These are phyloP conservation scores for Ambrosiella xylebori DNA, from an alignment of 2,329 filamentous ascomycete genomes.

Conservation along the genomic window DNA sequence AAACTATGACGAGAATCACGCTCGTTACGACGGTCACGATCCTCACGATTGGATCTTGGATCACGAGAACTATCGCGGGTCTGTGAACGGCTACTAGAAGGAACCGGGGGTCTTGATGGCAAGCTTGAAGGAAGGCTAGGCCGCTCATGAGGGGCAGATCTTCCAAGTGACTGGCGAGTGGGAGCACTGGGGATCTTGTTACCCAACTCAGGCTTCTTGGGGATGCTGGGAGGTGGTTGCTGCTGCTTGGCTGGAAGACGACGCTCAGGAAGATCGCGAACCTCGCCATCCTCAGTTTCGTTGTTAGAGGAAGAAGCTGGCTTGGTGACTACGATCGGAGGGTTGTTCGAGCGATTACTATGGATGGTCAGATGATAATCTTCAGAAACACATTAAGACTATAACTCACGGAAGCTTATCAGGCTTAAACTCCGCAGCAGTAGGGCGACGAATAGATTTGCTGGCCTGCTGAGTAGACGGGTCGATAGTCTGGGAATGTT, in stretches of 20 bases:
- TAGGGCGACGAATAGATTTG: slow-evolving; percentile 34
- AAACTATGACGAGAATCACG: slow-evolving; percentile 7
- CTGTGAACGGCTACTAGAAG: slow-evolving; percentile 3
- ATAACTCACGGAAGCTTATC: slow-evolving; percentile 21
- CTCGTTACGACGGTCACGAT: slow-evolving; percentile 7
- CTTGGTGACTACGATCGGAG: neutral
- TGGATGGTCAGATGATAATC: neutral
- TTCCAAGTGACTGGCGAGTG: neutral
- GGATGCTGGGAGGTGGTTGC: slow-evolving; percentile 9
- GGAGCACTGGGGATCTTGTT: neutral
- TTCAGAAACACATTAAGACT: slow-evolving; percentile 13
- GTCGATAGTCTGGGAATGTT: slow-evolving; percentile 4
- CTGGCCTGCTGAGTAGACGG: slow-evolving; percentile 2
- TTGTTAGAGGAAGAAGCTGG: slow-evolving; percentile 16
- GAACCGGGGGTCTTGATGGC: slow-evolving; percentile 10
- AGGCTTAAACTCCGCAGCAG: slow-evolving; percentile 49
- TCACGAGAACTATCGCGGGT: slow-evolving; percentile 8
- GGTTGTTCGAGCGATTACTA: neutral
- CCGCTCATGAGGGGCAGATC: neutral
- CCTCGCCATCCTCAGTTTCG: slow-evolving; percentile 57
- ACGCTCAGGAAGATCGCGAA: slow-evolving; percentile 19
- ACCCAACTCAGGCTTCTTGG: slow-evolving; percentile 9
- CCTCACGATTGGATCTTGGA: neutral
- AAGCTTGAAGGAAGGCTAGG: slow-evolving; percentile 10
- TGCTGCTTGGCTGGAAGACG: slow-evolving; percentile 19